These are phyloP conservation scores for Fusarium tricinctum DNA, from an alignment of 2,329 filamentous ascomycete genomes.

Conservation along the genomic window DNA sequence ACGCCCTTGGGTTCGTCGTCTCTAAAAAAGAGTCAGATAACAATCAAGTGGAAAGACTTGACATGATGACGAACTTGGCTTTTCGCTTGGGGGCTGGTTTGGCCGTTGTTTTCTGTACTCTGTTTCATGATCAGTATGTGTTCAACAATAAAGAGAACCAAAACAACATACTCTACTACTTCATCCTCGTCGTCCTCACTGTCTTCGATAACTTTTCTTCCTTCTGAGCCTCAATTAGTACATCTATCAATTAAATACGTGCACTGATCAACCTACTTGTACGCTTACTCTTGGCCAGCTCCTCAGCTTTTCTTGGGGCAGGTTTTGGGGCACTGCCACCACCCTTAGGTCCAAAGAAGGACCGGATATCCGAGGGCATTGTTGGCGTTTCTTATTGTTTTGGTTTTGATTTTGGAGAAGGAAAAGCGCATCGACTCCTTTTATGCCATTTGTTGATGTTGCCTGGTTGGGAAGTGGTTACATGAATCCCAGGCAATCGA, in stretches of 20 bases:
- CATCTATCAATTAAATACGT: background rate
- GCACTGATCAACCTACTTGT: slow-evolving; percentile 56
- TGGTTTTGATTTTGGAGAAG: background rate
- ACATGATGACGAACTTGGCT: slow-evolving; percentile 58
- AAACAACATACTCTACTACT: slow-evolving; percentile 62
- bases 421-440: slow-evolving; percentile 19
- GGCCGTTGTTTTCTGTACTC: slow-evolving; percentile 65
- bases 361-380: slow-evolving; percentile 89
- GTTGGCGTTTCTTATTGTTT: slow-evolving; percentile 26
- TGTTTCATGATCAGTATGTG: slow-evolving; percentile 40
- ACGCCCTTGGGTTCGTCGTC: slow-evolving; percentile 62
- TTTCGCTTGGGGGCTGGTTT: slow-evolving; percentile 69
- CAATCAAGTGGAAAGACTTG: background rate
- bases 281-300: slow-evolving; percentile 61
- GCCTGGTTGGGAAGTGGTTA: slow-evolving; percentile 39
- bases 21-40: slow-evolving; percentile 48
- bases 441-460: slow-evolving; percentile 45
- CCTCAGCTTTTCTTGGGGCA: slow-evolving; percentile 61
- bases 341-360: slow-evolving; percentile 87
- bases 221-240: slow-evolving; percentile 56
- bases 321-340: slow-evolving; percentile 68
- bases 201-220: slow-evolving; percentile 81
- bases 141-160: slow-evolving; percentile 2
- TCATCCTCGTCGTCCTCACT: slow-evolving; percentile 82
- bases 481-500: slow-evolving; percentile 41